Base-by-base conservation (phyloP, 139 green algal species). In the Volvox reticuliferus region DNA sequence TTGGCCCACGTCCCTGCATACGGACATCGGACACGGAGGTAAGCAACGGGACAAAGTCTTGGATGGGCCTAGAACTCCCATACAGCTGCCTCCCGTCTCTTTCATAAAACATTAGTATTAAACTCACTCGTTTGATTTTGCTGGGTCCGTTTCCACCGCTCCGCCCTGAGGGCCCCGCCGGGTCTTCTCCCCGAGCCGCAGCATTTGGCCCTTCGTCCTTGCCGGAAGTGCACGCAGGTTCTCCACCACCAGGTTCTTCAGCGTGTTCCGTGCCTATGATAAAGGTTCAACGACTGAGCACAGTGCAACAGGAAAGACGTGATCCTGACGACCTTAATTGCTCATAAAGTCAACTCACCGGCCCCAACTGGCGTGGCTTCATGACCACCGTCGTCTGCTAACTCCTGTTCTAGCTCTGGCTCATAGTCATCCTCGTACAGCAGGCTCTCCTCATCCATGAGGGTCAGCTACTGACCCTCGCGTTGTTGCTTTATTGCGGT, bases 351-450 rank as follows among this genome's bases (percentile, higher is more conserved):
- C 17, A 61, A 82, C 78, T 65, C 78, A 84, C 78, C 78, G 50
- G 14, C 28, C 37, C 28, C 28, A 50, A 30, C 44, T 26, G 79
- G 79, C 24, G 13, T 71, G 12, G 28, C 79, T 0, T 86, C 79
- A 14, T 71, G 79, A n/a, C 28, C 50, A 12, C 19, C 79, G 61
- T 32, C n/a, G 30, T 77, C 81, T 73, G 12, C 28, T 32, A 44
- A 35, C 55, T 86, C 79, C 16, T 28, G 79, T 2, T 86, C 79
- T 26, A 86, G 55, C 12, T 87, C 81, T 21, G 81, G 81, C 30
- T 87, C 81, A 30, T 87, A 87, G 14, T 87, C 81, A 62, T 87
- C 81, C 61, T 87, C 61, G 13, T 77, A 76, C 3, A 87, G 61
- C 6, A 76, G 30, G n/a, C 28, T 62, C 30, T 87, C 81, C 61